Conservation (phyloP, 225 moss, liverwort and hornwort species). For the Neckera pumila region DNA sequence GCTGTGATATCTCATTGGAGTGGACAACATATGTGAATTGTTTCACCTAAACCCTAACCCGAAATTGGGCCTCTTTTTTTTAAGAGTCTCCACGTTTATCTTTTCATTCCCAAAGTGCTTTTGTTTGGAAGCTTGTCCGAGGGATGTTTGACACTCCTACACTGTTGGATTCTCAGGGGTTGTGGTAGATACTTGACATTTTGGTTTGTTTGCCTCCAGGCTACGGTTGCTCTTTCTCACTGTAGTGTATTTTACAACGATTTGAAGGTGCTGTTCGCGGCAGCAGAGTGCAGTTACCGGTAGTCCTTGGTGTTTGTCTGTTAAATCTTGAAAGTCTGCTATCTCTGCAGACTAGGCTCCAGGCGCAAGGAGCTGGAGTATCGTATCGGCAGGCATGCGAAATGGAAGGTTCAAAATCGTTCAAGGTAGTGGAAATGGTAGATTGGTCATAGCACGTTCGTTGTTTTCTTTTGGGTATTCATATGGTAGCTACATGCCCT, state of each 20-base stretch:
- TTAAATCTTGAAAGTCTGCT: neutral
- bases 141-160: neutral
- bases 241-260: neutral
- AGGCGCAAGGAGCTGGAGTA: conserved; percentile 52
- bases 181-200: neutral
- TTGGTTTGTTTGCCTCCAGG: neutral
- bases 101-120: neutral
- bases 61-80: neutral
- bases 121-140: neutral
- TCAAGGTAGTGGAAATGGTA: conserved; percentile 20
- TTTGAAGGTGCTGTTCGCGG: neutral
- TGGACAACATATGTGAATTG: neutral
- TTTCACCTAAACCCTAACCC: neutral
- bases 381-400: conserved; percentile 40
- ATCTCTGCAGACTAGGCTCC: conserved; percentile 39
- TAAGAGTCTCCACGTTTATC: neutral
- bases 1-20: neutral
- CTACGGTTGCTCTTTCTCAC: neutral
- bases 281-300: neutral
- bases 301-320: neutral
- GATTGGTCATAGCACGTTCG: neutral
- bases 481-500: neutral
- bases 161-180: neutral
- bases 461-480: neutral
- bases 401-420: conserved; percentile 13